phyloP scores from a whole-genome alignment of 2,329 filamentous ascomycete genomes.

The Penicillium expansum region DNA sequence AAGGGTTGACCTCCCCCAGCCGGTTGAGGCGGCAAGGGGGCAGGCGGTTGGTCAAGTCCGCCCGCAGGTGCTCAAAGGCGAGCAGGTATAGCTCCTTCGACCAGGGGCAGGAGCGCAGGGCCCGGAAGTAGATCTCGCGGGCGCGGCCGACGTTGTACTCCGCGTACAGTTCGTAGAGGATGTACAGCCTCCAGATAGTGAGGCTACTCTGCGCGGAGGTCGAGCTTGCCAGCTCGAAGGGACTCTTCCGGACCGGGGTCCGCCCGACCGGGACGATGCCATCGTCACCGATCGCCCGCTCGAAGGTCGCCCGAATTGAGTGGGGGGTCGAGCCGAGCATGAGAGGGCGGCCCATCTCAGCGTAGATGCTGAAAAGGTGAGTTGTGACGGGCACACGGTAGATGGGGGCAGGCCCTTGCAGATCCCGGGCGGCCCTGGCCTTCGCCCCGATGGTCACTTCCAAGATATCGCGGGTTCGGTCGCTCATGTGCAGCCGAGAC shows the following conservation, averaged over 20 bases:
- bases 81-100: conserved; percentile 59
- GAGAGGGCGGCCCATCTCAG: conserved; percentile 50
- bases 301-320: conserved; percentile 55
- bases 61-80: conserved; percentile 50
- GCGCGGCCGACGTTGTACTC: conserved; percentile 39
- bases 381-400: conserved; percentile 41
- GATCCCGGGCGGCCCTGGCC: neutral
- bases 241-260: neutral
- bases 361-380: conserved; percentile 56
- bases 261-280: conserved; percentile 3
- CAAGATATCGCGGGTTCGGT: conserved; percentile 68
- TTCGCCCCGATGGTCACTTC: conserved; percentile 23
- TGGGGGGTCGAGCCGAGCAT: conserved; percentile 49
- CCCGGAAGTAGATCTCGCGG: conserved; percentile 56
- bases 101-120: conserved; percentile 60
- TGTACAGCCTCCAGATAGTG: conserved; percentile 53
- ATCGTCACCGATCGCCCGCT: conserved; percentile 47
- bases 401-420: neutral
- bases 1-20: neutral
- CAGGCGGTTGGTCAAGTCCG: conserved; percentile 14
- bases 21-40: conserved; percentile 1
- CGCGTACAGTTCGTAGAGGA: conserved; percentile 49
- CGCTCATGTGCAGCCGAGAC: conserved; percentile 67
- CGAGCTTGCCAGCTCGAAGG: conserved; percentile 3
- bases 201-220: conserved; percentile 36